Evolutionary conservation across 2,329 filamentous ascomycete species (phyloP).

Genomic region (Hypoxylon rubiginosum): DNA sequence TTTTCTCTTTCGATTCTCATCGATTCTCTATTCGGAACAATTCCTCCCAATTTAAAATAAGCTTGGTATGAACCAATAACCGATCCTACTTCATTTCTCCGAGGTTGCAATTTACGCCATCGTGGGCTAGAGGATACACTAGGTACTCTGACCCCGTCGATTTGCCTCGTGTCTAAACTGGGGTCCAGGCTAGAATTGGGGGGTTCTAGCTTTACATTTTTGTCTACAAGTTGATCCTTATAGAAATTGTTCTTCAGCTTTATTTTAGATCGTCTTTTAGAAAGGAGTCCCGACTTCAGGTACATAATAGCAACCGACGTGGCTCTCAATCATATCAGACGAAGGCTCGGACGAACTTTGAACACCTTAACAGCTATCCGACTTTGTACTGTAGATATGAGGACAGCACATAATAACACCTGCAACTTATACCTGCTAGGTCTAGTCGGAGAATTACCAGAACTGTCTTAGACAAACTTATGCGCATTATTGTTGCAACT

Average conservation of each 20-base stretch:
- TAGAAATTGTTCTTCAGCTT: neutral
- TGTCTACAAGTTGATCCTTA: slow-evolving; percentile 8
- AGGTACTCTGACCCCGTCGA: slow-evolving; percentile 23
- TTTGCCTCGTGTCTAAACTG: slow-evolving; percentile 22
- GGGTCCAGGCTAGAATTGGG: slow-evolving; percentile 19
- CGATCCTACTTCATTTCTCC: slow-evolving; percentile 31
- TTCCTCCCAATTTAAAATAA: slow-evolving; percentile 20
- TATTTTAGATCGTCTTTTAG: neutral
- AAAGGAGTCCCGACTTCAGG: neutral
- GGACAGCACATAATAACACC: slow-evolving; percentile 6
- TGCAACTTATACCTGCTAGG: slow-evolving; percentile 1
- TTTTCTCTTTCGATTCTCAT: neutral
- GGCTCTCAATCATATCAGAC: neutral
- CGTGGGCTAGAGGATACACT: slow-evolving; percentile 32
- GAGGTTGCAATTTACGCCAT: slow-evolving; percentile 42
- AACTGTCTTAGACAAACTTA: slow-evolving; percentile 21
- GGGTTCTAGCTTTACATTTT: slow-evolving; percentile 12
- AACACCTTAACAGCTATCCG: slow-evolving; percentile 8
- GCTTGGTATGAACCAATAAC: slow-evolving; percentile 21
- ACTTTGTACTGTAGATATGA: no score
- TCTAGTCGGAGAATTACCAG: slow-evolving; percentile 26
- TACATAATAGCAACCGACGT: neutral
- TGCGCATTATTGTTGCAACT: slow-evolving; percentile 20
- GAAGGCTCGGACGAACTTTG: neutral
- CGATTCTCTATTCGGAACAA: slow-evolving; percentile 15